Evolutionary conservation across 805 yeast species (phyloP).

Genomic region (Schwanniomyces sp.): DNA sequence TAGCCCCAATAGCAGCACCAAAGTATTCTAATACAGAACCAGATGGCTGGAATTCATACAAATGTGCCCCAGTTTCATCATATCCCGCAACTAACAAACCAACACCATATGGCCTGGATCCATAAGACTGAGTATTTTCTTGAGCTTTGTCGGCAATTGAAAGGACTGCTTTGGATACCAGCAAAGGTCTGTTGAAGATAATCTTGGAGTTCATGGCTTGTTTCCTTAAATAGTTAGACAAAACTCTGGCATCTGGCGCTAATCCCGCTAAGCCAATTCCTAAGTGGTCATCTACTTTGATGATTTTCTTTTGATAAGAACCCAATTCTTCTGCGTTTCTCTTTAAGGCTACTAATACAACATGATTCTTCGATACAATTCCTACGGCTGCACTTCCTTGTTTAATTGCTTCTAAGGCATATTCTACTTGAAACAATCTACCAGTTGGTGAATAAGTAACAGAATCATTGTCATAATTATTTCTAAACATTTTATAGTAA

Average conservation of each 20-base stretch:
- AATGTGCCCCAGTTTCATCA: conserved; percentile 93
- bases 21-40: conserved; percentile 89
- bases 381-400: conserved; percentile 99
- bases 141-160: conserved; percentile 96
- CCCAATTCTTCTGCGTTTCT: conserved; percentile 97
- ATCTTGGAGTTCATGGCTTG: conserved; percentile 87
- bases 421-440: conserved; percentile 83
- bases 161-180: conserved; percentile 78
- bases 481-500: conserved; percentile 70
- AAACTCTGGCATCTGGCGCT: conserved; percentile 96
- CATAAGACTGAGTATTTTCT: conserved; percentile 91
- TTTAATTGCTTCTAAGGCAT: conserved; percentile 92
- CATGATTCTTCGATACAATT: conserved; percentile 78
- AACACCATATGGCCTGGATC: conserved; percentile 97
- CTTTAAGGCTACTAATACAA: conserved; percentile 89
- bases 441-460: conserved; percentile 97
- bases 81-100: conserved; percentile 87
- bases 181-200: conserved; percentile 82
- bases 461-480: conserved; percentile 97
- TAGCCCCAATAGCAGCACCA: conserved; percentile 96
- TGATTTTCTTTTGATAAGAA: conserved; percentile 91
- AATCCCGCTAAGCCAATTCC: conserved; percentile 96
- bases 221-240: conserved; percentile 84
- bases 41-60: conserved; percentile 93
- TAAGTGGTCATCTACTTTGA: conserved; percentile 88